These are phyloP conservation scores for Climacium dendroides DNA, from an alignment of 225 moss, liverwort and hornwort species.

Conservation along the genomic window DNA sequence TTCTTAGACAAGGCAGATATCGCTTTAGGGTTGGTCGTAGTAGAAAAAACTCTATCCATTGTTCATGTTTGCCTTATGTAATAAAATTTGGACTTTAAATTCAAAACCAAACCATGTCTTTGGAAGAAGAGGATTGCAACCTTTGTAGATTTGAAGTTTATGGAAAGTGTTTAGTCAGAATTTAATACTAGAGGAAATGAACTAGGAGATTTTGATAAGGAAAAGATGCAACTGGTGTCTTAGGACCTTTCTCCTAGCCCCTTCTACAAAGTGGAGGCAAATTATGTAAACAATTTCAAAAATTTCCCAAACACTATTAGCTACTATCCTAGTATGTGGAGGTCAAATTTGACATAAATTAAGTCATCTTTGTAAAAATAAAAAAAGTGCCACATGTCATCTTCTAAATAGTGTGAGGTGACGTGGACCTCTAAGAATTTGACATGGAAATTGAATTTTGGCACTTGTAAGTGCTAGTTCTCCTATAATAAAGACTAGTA, in stretches of 20 bases:
- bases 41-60: fast-evolving
- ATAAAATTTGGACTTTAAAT: not conserved
- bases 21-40: fast-evolving
- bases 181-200: no score
- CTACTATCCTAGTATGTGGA: fast-evolving
- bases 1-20: not conserved
- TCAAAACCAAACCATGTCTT: fast-evolving
- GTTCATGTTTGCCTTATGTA: fast-evolving
- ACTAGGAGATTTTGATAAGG: not conserved
- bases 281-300: fast-evolving
- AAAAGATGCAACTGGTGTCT: fast-evolving
- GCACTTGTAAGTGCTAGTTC: no score
- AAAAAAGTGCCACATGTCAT: no score
- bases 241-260: no score
- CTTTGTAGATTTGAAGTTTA: not conserved
- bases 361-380: no score
- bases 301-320: not conserved
- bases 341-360: no score
- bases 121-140: fast-evolving
- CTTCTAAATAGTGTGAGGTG: no score
- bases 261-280: not conserved
- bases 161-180: fast-evolving
- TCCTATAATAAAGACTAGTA: no score
- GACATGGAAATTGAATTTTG: no score
- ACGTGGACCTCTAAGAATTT: no score